Evolutionary conservation across 1,284 basidiomycete species (phyloP).

Genomic region (Ustilago loliicola): DNA sequence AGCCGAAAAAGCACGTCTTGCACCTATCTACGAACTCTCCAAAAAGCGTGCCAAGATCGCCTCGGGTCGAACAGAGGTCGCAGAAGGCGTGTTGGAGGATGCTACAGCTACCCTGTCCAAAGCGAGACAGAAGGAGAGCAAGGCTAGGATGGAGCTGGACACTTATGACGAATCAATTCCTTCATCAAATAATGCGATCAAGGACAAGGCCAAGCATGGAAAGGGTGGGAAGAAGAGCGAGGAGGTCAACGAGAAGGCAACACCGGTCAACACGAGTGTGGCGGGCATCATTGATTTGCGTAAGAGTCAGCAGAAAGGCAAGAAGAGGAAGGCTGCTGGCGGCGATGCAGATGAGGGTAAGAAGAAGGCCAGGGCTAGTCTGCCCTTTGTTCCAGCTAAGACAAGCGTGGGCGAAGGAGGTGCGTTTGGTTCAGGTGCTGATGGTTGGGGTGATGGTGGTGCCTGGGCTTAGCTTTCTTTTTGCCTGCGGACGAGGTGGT

Average conservation of each 20-base stretch:
- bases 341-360: not conserved
- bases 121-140: conserved; percentile 28
- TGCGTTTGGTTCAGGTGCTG: conserved; percentile 27
- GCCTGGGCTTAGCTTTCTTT: conserved; percentile 24
- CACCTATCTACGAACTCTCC: conserved; percentile 42
- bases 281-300: conserved; percentile 41
- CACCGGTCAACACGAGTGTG: conserved; percentile 32
- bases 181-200: not conserved
- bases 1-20: conserved; percentile 34
- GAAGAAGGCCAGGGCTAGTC: conserved; percentile 24
- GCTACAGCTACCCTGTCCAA: conserved; percentile 22
- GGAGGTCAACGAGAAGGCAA: conserved; percentile 6
- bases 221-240: conserved; percentile 8
- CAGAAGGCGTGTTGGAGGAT: conserved; percentile 49
- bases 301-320: conserved; percentile 21
- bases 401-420: not conserved
- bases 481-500: too few relatives aligned
- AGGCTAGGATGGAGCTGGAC: conserved; percentile 23
- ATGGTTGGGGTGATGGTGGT: conserved; percentile 36
- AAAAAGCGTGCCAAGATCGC: conserved; percentile 46
- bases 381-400: conserved; percentile 22
- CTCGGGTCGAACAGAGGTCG: conserved; percentile 38
- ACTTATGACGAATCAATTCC: conserved; percentile 26
- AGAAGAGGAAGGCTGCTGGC: conserved; percentile 15
- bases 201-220: conserved; percentile 3